These are phyloP conservation scores for Nematocida sp. DNA, from an alignment of 371 early-diverging fungal species.

Conservation along the genomic window DNA sequence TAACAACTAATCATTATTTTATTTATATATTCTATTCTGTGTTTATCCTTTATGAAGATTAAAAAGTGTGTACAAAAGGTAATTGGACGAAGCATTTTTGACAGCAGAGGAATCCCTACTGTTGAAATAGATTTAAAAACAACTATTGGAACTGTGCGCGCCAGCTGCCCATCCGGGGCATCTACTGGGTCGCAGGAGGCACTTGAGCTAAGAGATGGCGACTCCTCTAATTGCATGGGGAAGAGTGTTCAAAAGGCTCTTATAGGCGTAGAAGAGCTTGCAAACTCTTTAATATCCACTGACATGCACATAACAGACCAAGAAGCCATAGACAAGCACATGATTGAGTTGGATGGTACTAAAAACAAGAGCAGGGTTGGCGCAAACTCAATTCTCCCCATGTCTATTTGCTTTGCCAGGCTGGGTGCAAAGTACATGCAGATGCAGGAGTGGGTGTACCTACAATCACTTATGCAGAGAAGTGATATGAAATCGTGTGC, in stretches of 20 bases:
- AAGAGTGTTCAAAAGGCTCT: conserved; percentile 89
- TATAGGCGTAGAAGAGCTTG: conserved; percentile 79
- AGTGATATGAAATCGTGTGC: background rate
- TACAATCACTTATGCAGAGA: background rate
- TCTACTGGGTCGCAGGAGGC: conserved; percentile 97
- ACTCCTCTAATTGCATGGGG: conserved; percentile 78
- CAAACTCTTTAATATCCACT: conserved; percentile 76
- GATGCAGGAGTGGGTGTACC: conserved; percentile 12
- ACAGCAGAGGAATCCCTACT: conserved; percentile 96
- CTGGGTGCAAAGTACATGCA: conserved; percentile 86
- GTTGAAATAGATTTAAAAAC: conserved; percentile 94
- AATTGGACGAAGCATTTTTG: conserved; percentile 87
- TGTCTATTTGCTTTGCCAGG: conserved; percentile 87
- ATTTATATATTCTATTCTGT: background rate
- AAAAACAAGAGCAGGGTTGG: conserved; percentile 81
- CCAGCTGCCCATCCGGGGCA: conserved; percentile 94
- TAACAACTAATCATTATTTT: background rate
- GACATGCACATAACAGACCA: conserved; percentile 79
- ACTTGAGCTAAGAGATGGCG: conserved; percentile 85
- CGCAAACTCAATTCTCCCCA: conserved; percentile 94
- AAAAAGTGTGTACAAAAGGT: conserved; percentile 34
- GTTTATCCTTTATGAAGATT: conserved; percentile 30
- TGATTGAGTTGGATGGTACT: conserved; percentile 85
- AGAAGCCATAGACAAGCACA: conserved; percentile 80
- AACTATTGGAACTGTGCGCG: conserved; percentile 76